These are phyloP conservation scores for Globisporangium iwayamae DNA, from an alignment of 352 stramenopile species.

Conservation along the genomic window DNA sequence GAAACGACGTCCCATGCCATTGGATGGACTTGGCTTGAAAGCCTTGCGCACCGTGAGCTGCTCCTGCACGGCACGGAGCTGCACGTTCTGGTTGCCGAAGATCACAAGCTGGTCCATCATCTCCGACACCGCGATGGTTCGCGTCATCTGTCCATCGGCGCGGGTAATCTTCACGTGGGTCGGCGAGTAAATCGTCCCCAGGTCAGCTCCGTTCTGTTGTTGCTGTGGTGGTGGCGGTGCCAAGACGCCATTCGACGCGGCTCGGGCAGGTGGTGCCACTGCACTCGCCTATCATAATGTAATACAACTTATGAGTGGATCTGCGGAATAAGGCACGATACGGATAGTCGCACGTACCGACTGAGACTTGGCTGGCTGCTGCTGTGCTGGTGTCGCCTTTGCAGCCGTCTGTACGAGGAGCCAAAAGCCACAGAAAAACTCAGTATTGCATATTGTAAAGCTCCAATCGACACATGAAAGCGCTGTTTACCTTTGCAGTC, in stretches of 20 bases:
- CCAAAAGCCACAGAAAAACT: background rate
- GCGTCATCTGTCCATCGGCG: conserved; percentile 67
- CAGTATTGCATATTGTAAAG: background rate
- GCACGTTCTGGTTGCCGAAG: conserved; percentile 66
- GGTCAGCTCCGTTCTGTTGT: conserved; percentile 12
- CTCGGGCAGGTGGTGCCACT: background rate
- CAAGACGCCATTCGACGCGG: background rate
- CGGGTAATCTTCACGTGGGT: conserved; percentile 72
- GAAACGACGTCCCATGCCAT: background rate
- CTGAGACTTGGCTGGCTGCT: conserved; percentile 2
- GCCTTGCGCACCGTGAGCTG: conserved; percentile 52
- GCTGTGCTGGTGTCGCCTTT: background rate
- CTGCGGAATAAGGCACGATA: background rate
- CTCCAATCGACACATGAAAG: background rate
- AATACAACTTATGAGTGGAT: background rate
- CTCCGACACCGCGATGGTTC: conserved; percentile 67
- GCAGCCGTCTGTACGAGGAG: background rate
- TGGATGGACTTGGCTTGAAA: background rate
- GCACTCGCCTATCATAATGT: conserved; percentile 7
- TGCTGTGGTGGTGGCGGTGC: background rate
- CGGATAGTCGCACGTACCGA: background rate
- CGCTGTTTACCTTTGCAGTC: conserved; percentile 4
- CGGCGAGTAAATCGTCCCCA: conserved; percentile 61
- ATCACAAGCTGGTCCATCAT: conserved; percentile 78
- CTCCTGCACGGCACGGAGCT: conserved; percentile 54